These are phyloP conservation scores for Schizothecium vesticola DNA, from an alignment of 495 filamentous ascomycete species.

Conservation along the genomic window DNA sequence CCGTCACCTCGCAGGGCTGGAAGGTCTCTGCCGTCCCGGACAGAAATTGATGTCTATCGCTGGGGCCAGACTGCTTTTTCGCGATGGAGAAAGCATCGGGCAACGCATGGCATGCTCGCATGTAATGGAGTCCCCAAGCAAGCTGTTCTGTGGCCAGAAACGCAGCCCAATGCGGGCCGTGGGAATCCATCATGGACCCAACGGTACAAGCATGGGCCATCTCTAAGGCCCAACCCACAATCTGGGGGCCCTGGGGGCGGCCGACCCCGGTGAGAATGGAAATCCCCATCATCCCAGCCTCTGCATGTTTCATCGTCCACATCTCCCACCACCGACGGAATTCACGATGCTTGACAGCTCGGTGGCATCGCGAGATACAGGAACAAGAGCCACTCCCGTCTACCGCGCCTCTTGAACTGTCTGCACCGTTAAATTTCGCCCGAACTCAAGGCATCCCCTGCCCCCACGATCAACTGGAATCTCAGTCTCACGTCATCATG, in stretches of 20 bases:
- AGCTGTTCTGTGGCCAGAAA: neutral
- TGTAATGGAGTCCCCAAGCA: neutral
- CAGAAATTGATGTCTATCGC: neutral
- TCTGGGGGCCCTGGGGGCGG: neutral
- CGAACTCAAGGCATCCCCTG: neutral
- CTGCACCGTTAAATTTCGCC: neutral
- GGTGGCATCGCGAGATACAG: neutral
- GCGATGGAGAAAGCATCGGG: neutral
- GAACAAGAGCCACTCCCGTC: neutral
- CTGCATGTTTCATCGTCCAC: neutral
- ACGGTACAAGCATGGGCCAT: neutral
- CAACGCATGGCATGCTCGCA: neutral
- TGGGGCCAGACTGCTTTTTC: neutral
- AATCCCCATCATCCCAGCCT: slow-evolving; percentile 11
- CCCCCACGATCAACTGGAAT: neutral
- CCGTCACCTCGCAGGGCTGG: neutral
- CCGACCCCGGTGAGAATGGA: neutral
- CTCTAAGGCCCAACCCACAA: neutral
- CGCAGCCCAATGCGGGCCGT: neutral
- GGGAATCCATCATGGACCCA: neutral
- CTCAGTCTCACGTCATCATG: slow-evolving; percentile 14
- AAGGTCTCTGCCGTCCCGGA: neutral
- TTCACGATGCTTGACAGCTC: neutral
- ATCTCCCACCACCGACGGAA: neutral
- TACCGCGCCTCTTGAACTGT: neutral